Evolutionary conservation across 805 yeast genomes (phyloP).

Genomic region (Komagataella phaffii): DNA sequence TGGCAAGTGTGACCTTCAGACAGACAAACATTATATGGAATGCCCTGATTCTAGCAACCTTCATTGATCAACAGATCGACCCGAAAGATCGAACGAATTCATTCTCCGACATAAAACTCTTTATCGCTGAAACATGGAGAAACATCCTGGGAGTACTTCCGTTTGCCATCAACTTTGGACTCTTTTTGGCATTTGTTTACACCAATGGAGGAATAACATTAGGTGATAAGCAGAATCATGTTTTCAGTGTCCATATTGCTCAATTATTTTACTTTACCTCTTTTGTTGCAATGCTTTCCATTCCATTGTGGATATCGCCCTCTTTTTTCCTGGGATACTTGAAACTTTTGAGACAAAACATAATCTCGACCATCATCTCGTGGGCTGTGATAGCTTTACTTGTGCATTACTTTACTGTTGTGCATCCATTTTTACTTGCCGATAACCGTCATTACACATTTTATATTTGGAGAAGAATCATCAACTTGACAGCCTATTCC

Average conservation of each 20-base stretch:
- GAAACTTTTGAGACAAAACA: slow-evolving; percentile 1
- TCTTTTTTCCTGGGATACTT: slow-evolving; percentile 26
- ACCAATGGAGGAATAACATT: slow-evolving; percentile 76
- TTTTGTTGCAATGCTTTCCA: slow-evolving; percentile 50
- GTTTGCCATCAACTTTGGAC: slow-evolving; percentile 31
- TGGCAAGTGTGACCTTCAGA: slow-evolving; percentile 58
- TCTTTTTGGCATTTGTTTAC: slow-evolving; percentile 45
- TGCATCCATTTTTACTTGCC: slow-evolving; percentile 84
- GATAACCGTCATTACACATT: slow-evolving; percentile 93
- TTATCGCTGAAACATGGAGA: slow-evolving; percentile 18
- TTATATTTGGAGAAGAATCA: slow-evolving; percentile 62
- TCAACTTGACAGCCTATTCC: slow-evolving; percentile 33
- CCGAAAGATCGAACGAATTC: slow-evolving; percentile 8
- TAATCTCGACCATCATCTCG: not conserved
- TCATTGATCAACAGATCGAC: slow-evolving; percentile 36
- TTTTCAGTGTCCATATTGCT: slow-evolving; percentile 53
- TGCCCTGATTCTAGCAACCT: slow-evolving; percentile 39
- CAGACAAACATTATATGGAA: slow-evolving; percentile 92
- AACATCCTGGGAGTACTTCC: slow-evolving; percentile 21
- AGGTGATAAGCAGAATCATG: slow-evolving; percentile 86
- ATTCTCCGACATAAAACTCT: slow-evolving; percentile 7
- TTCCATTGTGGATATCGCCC: slow-evolving; percentile 59
- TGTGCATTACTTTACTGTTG: slow-evolving; percentile 39
- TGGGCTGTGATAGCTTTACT: not conserved
- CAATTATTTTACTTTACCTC: slow-evolving; percentile 71